A percentile compares a stretch with the other conserved stretches of the same genome.
Evolutionary conservation across 169 alveolate genomes (phyloP).

Genomic region (Hepatocystis sp.): DNA sequence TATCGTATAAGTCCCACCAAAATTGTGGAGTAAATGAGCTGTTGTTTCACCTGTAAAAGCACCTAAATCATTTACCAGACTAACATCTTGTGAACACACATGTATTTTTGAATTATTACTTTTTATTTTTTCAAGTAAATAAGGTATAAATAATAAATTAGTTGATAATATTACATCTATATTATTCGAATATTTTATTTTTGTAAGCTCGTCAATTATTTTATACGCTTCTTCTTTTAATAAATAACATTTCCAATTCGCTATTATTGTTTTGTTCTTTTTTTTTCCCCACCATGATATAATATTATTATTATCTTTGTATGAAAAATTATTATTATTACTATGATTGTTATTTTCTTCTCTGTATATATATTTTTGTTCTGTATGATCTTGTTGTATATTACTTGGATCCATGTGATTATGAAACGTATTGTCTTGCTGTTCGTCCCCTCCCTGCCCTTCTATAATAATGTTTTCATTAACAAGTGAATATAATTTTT

Average conservation of each 20-base stretch:
- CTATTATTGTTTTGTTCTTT: constrained; percentile 41
- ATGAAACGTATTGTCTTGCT: too few relatives aligned
- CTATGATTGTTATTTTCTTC: too few relatives aligned
- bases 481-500: too few relatives aligned
- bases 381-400: too few relatives aligned
- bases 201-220: constrained; percentile 33
- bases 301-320: too few relatives aligned
- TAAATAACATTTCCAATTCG: constrained; percentile 68
- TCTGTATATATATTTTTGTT: too few relatives aligned
- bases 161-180: constrained; percentile 41
- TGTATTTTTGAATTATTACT: constrained; percentile 52
- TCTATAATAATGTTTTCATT: too few relatives aligned
- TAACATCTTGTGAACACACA: constrained; percentile 68
- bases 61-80: constrained; percentile 77
- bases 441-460: too few relatives aligned
- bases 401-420: too few relatives aligned
- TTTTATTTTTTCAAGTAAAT: constrained; percentile 34
- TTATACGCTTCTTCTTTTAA: constrained; percentile 52
- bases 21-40: constrained; percentile 79
- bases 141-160: constrained; percentile 61
- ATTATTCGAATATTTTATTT: constrained; percentile 39
- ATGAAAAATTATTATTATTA: too few relatives aligned
- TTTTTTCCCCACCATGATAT: constrained; percentile 4
- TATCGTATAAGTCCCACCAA: constrained; percentile 26
- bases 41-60: constrained; percentile 86